These are phyloP conservation scores for Alternaria consortialis DNA, from an alignment of 2,329 filamentous ascomycete species.

Conservation along the genomic window DNA sequence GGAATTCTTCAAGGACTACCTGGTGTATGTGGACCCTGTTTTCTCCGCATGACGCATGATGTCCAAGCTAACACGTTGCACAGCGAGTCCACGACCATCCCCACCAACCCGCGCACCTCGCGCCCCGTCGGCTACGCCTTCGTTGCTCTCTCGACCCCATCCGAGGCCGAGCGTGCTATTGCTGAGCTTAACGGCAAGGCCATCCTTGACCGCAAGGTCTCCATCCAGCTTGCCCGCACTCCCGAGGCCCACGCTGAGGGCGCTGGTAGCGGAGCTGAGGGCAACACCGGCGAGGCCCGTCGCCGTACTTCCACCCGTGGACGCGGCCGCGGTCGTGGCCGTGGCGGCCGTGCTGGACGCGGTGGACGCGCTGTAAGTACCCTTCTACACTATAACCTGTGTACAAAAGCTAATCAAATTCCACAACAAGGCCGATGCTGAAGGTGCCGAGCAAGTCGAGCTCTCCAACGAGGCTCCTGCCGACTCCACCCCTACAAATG, in stretches of 20 bases:
- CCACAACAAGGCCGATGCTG: slow-evolving; percentile 57
- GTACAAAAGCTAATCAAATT: slow-evolving; percentile 14
- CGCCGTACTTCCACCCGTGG: slow-evolving; percentile 65
- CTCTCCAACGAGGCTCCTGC: slow-evolving; percentile 58
- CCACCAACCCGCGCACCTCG: slow-evolving; percentile 98
- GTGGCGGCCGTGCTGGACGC: slow-evolving; percentile 67
- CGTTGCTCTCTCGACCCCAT: slow-evolving; percentile 93
- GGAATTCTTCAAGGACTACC: slow-evolving; percentile 99
- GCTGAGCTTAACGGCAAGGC: slow-evolving; percentile 92
- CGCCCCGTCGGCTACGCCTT: slow-evolving; percentile 99
- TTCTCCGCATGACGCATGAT: slow-evolving; percentile 26
- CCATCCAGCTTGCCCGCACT: slow-evolving; percentile 97
- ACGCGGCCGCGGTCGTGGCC: slow-evolving; percentile 66
- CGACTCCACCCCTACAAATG: slow-evolving; percentile 57
- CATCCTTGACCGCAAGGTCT: slow-evolving; percentile 98
- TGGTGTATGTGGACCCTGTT: slow-evolving; percentile 78
- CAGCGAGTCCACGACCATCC: slow-evolving; percentile 98
- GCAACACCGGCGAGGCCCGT: slow-evolving; percentile 70
- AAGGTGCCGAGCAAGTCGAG: slow-evolving; percentile 54
- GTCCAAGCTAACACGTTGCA: slow-evolving; percentile 36
- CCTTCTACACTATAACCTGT: not conserved
- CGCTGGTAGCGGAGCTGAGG: slow-evolving; percentile 76
- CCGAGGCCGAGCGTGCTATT: slow-evolving; percentile 95
- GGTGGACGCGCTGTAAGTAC: slow-evolving; percentile 73
- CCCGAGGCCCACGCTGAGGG: slow-evolving; percentile 85